phyloP scores from a whole-genome alignment of 2,329 filamentous ascomycete genomes.

The Penicillium sumatraense region DNA sequence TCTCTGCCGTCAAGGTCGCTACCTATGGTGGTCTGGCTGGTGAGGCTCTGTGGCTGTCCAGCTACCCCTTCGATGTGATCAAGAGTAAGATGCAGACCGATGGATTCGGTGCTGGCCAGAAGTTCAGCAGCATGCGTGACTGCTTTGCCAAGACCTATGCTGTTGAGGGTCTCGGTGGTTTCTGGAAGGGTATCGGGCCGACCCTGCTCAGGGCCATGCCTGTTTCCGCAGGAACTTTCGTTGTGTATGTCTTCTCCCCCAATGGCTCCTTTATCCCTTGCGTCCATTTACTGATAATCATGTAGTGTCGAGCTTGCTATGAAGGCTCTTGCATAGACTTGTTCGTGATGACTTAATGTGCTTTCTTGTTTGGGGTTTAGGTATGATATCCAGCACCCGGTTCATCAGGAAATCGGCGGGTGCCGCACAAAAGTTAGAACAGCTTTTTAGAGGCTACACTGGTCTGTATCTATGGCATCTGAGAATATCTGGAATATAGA shows the following conservation, averaged over 20 bases:
- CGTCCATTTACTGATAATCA: constrained; percentile 14
- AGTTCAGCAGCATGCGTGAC: constrained; percentile 82
- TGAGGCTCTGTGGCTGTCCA: constrained; percentile 89
- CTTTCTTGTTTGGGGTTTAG: constrained; percentile 10
- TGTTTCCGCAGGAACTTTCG: constrained; percentile 96
- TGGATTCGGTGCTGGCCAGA: constrained; percentile 74
- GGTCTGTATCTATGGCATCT: neutral
- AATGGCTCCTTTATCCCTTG: neutral
- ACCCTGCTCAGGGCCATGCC: constrained; percentile 95
- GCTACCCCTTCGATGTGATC: constrained; percentile 94
- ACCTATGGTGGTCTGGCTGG: constrained; percentile 91
- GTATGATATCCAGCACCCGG: constrained; percentile 12
- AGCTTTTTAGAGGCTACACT: constrained; percentile 12
- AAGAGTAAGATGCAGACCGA: constrained; percentile 99
- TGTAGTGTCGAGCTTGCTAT: constrained; percentile 52
- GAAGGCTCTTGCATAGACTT: constrained; percentile 48
- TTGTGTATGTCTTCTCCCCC: constrained; percentile 60
- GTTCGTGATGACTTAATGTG: constrained; percentile 15
- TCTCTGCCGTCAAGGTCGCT: constrained; percentile 84
- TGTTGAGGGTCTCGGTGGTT: constrained; percentile 76
- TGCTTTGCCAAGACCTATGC: constrained; percentile 84
- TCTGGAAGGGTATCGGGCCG: constrained; percentile 93
- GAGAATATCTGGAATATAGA: neutral
- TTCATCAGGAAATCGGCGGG: constrained; percentile 1
- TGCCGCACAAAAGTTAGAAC: constrained; percentile 19